Conservation (phyloP, 176 grass and related monocot species). For the Chrysopogon serrulatus region DNA sequence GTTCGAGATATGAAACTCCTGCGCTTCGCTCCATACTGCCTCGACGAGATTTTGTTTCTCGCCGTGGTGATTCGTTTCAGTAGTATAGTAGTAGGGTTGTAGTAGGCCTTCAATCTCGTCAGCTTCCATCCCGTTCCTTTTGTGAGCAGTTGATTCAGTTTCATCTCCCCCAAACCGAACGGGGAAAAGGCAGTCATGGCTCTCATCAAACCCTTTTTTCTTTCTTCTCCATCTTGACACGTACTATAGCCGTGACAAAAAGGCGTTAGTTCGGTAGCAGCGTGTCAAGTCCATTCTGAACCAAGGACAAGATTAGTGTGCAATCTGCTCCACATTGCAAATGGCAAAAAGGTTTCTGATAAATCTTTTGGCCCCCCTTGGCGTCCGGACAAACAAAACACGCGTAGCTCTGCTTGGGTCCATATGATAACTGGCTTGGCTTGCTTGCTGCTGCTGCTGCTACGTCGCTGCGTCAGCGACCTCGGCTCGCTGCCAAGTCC, state of each 20-base stretch:
- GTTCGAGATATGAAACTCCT: background rate
- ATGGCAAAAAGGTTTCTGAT: background rate
- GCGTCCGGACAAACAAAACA: background rate
- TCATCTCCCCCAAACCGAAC: background rate
- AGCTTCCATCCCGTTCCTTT: background rate
- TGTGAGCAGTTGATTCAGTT: background rate
- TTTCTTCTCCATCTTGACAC: background rate
- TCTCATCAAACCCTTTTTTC: background rate
- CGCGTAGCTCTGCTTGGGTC: background rate
- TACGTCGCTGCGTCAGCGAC: background rate
- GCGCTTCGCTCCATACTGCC: background rate
- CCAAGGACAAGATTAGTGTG: background rate
- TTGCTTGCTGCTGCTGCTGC: background rate
- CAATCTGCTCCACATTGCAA: background rate
- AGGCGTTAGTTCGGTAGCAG: background rate
- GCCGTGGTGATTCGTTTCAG: background rate
- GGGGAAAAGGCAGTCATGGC: background rate
- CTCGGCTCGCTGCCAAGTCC: background rate
- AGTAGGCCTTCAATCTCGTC: constrained; percentile 2
- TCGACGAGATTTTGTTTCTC: background rate
- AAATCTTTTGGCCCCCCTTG: background rate
- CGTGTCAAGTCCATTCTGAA: background rate
- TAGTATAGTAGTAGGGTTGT: background rate
- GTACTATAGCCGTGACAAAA: background rate
- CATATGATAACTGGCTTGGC: background rate